Evolutionary conservation across 2,329 filamentous ascomycete genomes (phyloP), one percentile per base, ranked within the genome.

Genomic region (Pseudopyrenochaeta lycopersici): DNA sequence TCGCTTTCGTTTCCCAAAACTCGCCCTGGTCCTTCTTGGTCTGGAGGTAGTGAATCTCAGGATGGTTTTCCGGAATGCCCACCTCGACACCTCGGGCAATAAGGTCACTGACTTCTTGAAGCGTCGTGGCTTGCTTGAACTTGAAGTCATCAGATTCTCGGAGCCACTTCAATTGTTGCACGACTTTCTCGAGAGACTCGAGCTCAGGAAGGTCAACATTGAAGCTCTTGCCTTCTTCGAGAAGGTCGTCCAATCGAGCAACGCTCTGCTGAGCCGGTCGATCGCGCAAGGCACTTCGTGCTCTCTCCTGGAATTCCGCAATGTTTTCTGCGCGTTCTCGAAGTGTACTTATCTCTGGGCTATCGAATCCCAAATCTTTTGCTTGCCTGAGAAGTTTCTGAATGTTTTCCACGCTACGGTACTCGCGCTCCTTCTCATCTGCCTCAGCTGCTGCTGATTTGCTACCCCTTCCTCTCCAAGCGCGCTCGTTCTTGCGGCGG

Each of bases 131-230:
- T 18, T 88, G 85, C 33, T 86, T 80, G 39, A 82, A 85, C 46
- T 87, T 85, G 68, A 82, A 85, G 2, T 83, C 80, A 46, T 86
- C 84, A 7, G 91, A 92, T 64, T 90, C 88, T 56, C 93, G 87
- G 56, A 91, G 90, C 95, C 95, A 99, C 68, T 89, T 91, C 68
- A 95, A 84, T 73, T 96, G 90, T 59, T 92, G 90, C 9, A 97
- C 83, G 11, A 94, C 84, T 54, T 86, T 88, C 31, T 94, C 90
- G 7, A 99, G 82, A 52, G 86, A 85, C 49, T 96, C 92, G 21
- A 97, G 85, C 74, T 98, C 94, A 1, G 91, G 90, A 55, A 96
- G 90, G 68, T 97, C 93, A 48, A 97, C 89, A 67, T 96, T 96
- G 72, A 96, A 97, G 46, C 86, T 86, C 56, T 91, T 90, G 20